These are phyloP conservation scores for Paramecium primaurelia DNA, from an alignment of 73 alveolate species.

Conservation along the genomic window DNA sequence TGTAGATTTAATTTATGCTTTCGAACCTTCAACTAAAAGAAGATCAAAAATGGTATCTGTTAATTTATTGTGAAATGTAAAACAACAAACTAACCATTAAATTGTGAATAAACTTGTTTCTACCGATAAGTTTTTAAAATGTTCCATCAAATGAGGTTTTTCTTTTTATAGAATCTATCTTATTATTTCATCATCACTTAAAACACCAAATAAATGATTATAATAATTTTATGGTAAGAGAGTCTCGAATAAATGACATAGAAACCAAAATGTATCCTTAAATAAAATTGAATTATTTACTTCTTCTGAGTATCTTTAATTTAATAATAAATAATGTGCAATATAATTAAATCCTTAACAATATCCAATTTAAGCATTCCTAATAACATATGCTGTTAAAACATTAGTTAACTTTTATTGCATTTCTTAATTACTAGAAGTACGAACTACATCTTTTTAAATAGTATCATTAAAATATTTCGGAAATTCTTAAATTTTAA, in stretches of 20 bases:
- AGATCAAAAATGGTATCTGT: not conserved
- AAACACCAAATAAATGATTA: constrained; percentile 47
- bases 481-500: not conserved
- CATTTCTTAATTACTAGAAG: not conserved
- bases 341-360: constrained; percentile 59
- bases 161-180: not conserved
- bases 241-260: constrained; percentile 45
- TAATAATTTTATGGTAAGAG: constrained; percentile 51
- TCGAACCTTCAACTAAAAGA: not conserved
- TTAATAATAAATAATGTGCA: constrained; percentile 17
- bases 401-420: not conserved
- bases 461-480: not conserved
- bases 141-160: constrained; percentile 18
- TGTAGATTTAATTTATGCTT: constrained; percentile 15
- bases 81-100: constrained; percentile 53
- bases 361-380: constrained; percentile 59
- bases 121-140: not conserved
- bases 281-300: no score
- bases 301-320: not conserved
- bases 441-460: not conserved
- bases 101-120: constrained; percentile 25
- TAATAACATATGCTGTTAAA: constrained; percentile 41
- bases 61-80: constrained; percentile 7
- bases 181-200: constrained; percentile 45
- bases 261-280: constrained; percentile 57